Base-by-base conservation (phyloP, 805 yeast genomes). In the Ogataea nitratoaversa region DNA sequence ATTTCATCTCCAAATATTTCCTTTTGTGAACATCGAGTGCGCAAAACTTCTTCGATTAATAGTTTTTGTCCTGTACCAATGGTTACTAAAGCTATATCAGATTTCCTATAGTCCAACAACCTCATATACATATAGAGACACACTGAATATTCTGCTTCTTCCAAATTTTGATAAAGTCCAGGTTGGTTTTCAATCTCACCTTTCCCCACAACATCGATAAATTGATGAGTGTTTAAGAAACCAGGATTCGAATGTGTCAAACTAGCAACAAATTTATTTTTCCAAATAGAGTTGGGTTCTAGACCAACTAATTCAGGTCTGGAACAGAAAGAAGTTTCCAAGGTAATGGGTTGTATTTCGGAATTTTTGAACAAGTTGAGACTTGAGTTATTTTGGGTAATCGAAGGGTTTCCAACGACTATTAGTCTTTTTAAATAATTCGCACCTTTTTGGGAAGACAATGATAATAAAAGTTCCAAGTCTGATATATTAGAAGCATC, bases 91-190 rank as follows among this genome's bases (percentile, higher is more conserved):
- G 65, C 59, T 16, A 79, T 65, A 17, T 52, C 51, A 0, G 53
- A 44, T 1, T 50, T 30, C 0, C 73, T 63, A 42, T 74, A 76
- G 0, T 75, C 77, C 17, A 67, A 38, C 3, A 66, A 43, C 5
- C 72, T 49, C 69, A 79, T 57, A 41, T 73, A 76, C 54, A 66
- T 68, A 48, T 60, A 76, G 6, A 76, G 43, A 0, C 61, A 56
- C 13, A 73, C 73, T 14, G 70, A 61, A 41, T 59, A 70, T 44
- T 72, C 76, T 0, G 79, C 81, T 46, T 77, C 77, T 8, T 59
- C 64, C n/a, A 67, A 38, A 41, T 71, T 71, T 30, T 66, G 72
- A 56, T 37, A 56, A 23, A 53, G 43, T 1, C 51, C 55, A 1
- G 58, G 51, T 1, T 43, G 37, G 2, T 55, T 52, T 34, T 56